phyloP scores from a whole-genome alignment of 140 eudicot genomes.

The Flaveria floridana region DNA sequence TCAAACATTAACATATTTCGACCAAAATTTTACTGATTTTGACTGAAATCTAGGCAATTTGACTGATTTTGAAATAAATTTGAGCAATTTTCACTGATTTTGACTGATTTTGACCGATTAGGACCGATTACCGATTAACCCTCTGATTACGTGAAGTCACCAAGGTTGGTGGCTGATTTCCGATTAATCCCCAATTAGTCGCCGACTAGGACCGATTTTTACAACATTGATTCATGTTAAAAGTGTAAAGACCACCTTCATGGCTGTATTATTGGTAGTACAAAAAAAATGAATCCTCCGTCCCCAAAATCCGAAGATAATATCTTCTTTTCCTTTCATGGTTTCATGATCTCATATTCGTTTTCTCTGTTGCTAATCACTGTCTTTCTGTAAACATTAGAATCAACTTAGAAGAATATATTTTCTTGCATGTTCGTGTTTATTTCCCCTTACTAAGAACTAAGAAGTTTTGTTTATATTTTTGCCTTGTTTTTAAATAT shows the following conservation, averaged over 20 bases:
- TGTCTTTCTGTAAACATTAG: background rate
- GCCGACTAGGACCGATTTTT: too few relatives aligned
- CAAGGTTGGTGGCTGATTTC: too few relatives aligned
- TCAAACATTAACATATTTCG: too few relatives aligned
- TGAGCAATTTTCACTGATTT: too few relatives aligned
- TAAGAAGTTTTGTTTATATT: slow-evolving; percentile 12
- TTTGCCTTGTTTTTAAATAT: background rate
- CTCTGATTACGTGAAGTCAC: too few relatives aligned
- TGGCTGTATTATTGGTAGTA: background rate
- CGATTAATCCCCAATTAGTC: too few relatives aligned
- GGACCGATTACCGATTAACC: too few relatives aligned
- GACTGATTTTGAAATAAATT: too few relatives aligned
- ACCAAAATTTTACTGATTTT: too few relatives aligned
- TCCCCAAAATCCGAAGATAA: background rate
- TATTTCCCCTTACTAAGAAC: background rate
- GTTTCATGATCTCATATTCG: background rate
- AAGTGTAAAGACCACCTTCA: background rate
- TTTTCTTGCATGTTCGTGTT: background rate
- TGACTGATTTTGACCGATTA: too few relatives aligned
- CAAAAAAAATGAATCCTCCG: background rate
- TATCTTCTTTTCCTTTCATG: background rate
- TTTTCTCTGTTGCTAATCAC: background rate
- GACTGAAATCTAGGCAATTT: too few relatives aligned
- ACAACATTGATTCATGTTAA: background rate
- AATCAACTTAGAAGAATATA: slow-evolving; percentile 1